Conservation (phyloP, 2,329 filamentous ascomycete species). For the Trichothecium roseum region DNA sequence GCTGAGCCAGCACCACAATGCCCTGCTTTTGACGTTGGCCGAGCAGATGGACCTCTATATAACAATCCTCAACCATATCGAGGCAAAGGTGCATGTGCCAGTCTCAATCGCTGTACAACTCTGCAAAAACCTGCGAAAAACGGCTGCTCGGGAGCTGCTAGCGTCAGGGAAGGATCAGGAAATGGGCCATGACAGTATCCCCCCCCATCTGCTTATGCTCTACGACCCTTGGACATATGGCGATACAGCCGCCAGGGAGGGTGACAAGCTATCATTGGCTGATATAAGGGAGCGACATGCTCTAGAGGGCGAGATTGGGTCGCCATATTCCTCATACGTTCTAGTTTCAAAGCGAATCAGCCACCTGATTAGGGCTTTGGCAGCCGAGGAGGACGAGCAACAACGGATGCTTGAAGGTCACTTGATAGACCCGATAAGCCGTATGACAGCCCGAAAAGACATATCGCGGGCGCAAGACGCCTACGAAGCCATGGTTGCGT, state of each 20-base stretch:
- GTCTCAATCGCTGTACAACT: slow-evolving; percentile 12
- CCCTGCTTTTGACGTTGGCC: slow-evolving; percentile 14
- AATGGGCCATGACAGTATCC: too few species aligned
- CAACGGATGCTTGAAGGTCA: slow-evolving; percentile 8
- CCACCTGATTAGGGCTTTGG: too few species aligned
- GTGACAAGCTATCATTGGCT: too few species aligned
- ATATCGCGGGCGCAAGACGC: slow-evolving; percentile 24
- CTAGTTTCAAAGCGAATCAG: too few species aligned
- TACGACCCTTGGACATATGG: too few species aligned
- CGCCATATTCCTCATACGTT: too few species aligned
- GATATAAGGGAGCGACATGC: too few species aligned
- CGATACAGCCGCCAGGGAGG: too few species aligned
- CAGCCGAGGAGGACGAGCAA: slow-evolving; percentile 10
- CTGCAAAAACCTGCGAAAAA: slow-evolving; percentile 13
- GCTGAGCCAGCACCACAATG: slow-evolving; percentile 17
- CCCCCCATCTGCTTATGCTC: too few species aligned
- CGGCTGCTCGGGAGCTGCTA: background rate
- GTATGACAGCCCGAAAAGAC: slow-evolving; percentile 21
- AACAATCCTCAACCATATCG: slow-evolving; percentile 17
- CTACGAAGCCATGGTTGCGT: slow-evolving; percentile 51
- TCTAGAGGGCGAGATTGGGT: too few species aligned
- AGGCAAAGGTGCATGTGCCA: slow-evolving; percentile 11
- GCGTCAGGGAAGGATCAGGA: background rate
- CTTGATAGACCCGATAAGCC: slow-evolving; percentile 19
- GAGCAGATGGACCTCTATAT: slow-evolving; percentile 19